Conservation (phyloP, 768 basidiomycete genomes). For the Boletus sp. region DNA sequence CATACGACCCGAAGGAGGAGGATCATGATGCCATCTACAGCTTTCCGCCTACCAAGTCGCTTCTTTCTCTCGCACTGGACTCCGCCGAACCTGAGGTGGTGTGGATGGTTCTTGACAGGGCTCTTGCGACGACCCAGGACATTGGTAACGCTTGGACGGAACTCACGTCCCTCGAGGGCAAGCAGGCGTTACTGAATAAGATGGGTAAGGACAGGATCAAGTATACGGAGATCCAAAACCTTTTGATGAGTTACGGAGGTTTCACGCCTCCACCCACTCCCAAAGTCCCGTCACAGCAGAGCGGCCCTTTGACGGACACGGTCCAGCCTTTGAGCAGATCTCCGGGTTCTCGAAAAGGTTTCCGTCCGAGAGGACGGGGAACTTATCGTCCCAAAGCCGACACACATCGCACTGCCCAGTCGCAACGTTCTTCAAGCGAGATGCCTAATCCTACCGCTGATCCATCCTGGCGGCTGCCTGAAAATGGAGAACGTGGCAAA, state of each 20-base stretch:
- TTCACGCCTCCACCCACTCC: conserved; percentile 47
- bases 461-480: conserved; percentile 7
- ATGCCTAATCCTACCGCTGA: conserved; percentile 3
- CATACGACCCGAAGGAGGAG: conserved; percentile 51
- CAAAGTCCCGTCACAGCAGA: conserved; percentile 10
- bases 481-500: conserved; percentile 36
- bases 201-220: conserved; percentile 33
- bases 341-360: conserved; percentile 1
- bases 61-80: conserved; percentile 56
- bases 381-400: conserved; percentile 5
- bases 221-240: conserved; percentile 49
- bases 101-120: conserved; percentile 60
- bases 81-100: conserved; percentile 63
- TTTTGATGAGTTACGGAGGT: conserved; percentile 51
- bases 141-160: conserved; percentile 51
- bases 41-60: conserved; percentile 37
- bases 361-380: conserved; percentile 11
- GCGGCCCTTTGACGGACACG: conserved; percentile 12
- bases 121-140: conserved; percentile 48
- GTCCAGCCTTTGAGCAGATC: conserved; percentile 13
- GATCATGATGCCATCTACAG: conserved; percentile 53
- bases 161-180: conserved; percentile 39
- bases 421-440: conserved; percentile 2
- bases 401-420: not conserved
- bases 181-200: conserved; percentile 24